phyloP scores from a whole-genome alignment of 2,329 filamentous ascomycete genomes.

The Fusarium sambucinum region DNA sequence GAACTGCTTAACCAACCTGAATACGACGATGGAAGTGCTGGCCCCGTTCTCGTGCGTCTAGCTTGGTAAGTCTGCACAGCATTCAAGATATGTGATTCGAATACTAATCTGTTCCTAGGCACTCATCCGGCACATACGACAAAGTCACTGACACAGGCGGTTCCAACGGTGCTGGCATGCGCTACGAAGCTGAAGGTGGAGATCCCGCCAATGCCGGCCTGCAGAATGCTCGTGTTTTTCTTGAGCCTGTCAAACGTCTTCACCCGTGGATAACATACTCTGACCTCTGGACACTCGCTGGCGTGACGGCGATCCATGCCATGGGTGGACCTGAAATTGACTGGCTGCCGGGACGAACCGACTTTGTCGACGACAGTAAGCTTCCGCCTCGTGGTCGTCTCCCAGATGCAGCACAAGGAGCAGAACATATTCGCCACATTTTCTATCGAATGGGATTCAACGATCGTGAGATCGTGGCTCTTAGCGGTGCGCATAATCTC shows the following conservation, averaged over 20 bases:
- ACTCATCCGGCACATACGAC: conserved; percentile 20
- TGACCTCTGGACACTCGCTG: conserved; percentile 13
- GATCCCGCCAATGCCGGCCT: conserved; percentile 19
- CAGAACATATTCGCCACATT: conserved; percentile 8
- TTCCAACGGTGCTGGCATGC: conserved; percentile 16
- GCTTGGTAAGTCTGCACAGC: neutral
- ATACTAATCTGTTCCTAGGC: neutral
- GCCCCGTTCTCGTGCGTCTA: conserved; percentile 15
- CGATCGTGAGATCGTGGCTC: conserved; percentile 7
- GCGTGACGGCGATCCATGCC: neutral
- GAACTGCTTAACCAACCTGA: conserved; percentile 9
- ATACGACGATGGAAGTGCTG: conserved; percentile 15
- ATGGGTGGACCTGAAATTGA: conserved; percentile 6
- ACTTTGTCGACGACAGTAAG: conserved; percentile 12
- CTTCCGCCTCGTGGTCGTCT: conserved; percentile 17
- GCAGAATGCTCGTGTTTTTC: conserved; percentile 12
- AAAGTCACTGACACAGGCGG: conserved; percentile 5
- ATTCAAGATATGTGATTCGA: fast-evolving
- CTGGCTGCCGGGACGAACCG: conserved; percentile 15
- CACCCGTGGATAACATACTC: conserved; percentile 18
- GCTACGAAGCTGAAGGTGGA: conserved; percentile 17
- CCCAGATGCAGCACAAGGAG: conserved; percentile 12
- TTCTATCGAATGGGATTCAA: conserved; percentile 21
- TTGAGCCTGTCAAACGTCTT: conserved; percentile 15
- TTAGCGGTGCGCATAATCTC: conserved; percentile 13